Evolutionary conservation across 192 early-diverging fungal genomes (phyloP), one percentile per base, ranked within the genome.

Genomic region (Funneliformis geosporum): DNA sequence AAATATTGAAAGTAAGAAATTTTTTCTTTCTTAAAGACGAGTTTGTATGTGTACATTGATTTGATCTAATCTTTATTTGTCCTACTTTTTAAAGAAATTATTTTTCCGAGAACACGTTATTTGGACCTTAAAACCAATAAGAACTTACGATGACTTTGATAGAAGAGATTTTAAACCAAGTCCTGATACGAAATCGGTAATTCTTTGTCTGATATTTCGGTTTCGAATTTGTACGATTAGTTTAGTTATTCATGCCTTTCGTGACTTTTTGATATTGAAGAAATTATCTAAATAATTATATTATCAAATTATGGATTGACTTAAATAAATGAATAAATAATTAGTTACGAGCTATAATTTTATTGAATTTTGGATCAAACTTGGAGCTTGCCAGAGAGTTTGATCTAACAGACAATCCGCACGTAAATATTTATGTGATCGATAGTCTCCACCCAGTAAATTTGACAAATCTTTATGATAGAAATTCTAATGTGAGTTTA

Each of bases 341-440:
- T 44, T 71, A 71, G 69, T 40, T 71, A 71, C 69, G 43, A 71
- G 69, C 69, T 23, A 71, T 71, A 23, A 71, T 71, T 46, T 71
- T 71, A 71, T 71, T 71, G 40, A 46, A 46, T 46, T 43, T 71
- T 71, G 69, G 69, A 71, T 27, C 28, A 71, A 42, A 71, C n/a
- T 44, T 71, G 11, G 42, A 71, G n/a, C 40, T 71, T 12, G 42
- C 42, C n/a, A 46, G 42, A 46, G 40, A 44, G n/a, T 71, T 71
- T 71, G 69, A 71, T 46, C 43, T 71, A 47, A 25, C 40, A 21
- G 33, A 46, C 1, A 27, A 71, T 46, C 25, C 25, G 18, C 18
- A 71, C 21, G 25, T 71, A 25, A 71, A 25, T 71, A 38, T 71
- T 38, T 46, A 46, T 25, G 69, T 71, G 14, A n/a, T 71, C n/a